Evolutionary conservation across 768 basidiomycete genomes (phyloP), one percentile per base, ranked within the genome.

Genomic region (Trametes meyenii): DNA sequence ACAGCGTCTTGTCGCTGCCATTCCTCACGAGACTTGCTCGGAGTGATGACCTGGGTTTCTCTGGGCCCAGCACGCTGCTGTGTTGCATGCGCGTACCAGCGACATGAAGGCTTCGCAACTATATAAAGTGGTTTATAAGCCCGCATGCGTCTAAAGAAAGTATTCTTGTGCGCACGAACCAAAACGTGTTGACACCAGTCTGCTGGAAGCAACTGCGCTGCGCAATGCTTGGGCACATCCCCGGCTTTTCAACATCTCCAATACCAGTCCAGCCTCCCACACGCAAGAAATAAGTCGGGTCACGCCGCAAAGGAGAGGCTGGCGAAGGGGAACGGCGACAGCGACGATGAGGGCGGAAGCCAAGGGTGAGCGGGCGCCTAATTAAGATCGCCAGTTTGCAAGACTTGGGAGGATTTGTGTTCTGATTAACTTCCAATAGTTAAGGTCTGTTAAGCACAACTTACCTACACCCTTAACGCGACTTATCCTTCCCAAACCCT

Each of bases 201-300:
- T 54, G 24, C 58, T 40, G 44, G 48, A n/a, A 40, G 57, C 38
- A 23, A 54, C 58, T 12, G 62, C 58, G 35, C 62, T 55, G 49
- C 62, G 57, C 43, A 64, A 50, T 40, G 62, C 53, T 58, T 55
- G 62, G 58, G 54, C 58, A 42, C 62, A 64, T 19, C 55, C 54
- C 49, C 54, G 35, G 35, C 52, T 64, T 64, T 64, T 64, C 12
- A 54, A 42, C 62, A 64, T 64, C 13, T 17, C 50, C 17, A 3
- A 40, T n/a, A 17, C 23, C 23, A 40, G 42, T 40, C 42, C 29
- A 58, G 49, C 49, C 57, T 50, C 42, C 57, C 29, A 23, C 17
- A 40, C 13, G 21, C 8, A 43, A 29, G 16, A 50, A 21, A 2
- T 21, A 42, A 50, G 38, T 43, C 40, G 40, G 54, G 36, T 24